Base-by-base conservation (phyloP, 371 early-diverging fungal genomes). In the Mucor piriformis region DNA sequence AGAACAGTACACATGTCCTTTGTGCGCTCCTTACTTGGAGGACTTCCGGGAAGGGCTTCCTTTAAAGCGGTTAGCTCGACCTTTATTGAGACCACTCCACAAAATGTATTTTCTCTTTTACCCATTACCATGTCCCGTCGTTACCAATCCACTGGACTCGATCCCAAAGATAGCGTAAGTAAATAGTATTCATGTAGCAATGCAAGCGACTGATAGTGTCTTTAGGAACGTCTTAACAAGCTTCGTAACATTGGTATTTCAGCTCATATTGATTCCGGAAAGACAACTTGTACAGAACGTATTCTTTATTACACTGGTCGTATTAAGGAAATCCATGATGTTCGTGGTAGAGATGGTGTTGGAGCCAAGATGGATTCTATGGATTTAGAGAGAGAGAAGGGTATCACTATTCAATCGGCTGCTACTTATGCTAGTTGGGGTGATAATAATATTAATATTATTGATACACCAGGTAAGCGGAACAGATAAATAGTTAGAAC, bases 351-450 rank as follows among this genome's bases (percentile, higher is more conserved):
- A 75, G 97, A 98, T 77, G 89, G 91, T 72, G 96, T 97, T 21
- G 98, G 98, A 55, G 98, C 99, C 18, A 97, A 93, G 72, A 97
- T 98, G 98, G 99, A 98, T 77, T 96, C 93, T 48, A 97, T 98
- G 97, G 97, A 97, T 49, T 84, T 96, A 43, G 99, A 98, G 81
- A 85, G 97, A 64, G 98, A 97, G 74, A 94, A 95, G 82, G 96
- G 95, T 54, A 95, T 95, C 63, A 95, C 95, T 46, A 94, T 95
- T 63, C 92, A 93, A 78, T 88, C 89, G 23, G 95, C 95, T 20
- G 93, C 95, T 20, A 94, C 94, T 16, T 92, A 89, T 73, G 88
- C 90, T 8, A 72, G 81, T 34, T 95, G 94, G 94, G 86, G 86
- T 58, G 88, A 90, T 51, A 70, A 87, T 64, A 90, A 89, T 69